These are phyloP conservation scores for Anthoceros angustus DNA, from an alignment of 225 moss, liverwort and hornwort species.

Conservation along the genomic window DNA sequence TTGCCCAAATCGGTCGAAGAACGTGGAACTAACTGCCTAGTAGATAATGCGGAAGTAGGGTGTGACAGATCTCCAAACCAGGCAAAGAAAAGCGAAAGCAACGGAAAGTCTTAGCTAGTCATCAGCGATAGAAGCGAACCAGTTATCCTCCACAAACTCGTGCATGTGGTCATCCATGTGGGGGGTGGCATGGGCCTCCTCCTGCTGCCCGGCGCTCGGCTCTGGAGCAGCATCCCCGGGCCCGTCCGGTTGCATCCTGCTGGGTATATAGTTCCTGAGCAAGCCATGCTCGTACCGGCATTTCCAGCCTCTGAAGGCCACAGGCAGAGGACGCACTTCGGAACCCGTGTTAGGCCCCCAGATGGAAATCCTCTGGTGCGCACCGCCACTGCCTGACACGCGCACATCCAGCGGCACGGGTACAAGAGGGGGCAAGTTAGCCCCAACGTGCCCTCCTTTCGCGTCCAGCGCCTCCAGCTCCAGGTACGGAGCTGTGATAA, in stretches of 20 bases:
- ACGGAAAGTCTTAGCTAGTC: no score
- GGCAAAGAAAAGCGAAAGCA: no score
- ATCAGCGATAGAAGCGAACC: not conserved
- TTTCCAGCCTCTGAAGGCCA: not conserved
- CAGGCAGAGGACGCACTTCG: not conserved
- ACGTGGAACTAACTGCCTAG: no score
- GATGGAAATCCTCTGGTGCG: not conserved
- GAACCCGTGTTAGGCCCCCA: not conserved
- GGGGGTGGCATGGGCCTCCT: not conserved
- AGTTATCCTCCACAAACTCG: not conserved
- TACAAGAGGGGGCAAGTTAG: not conserved
- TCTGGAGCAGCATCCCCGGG: not conserved
- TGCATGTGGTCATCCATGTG: not conserved
- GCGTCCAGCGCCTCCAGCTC: no score
- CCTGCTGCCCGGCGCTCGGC: not conserved
- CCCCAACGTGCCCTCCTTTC: no score
- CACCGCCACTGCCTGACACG: not conserved
- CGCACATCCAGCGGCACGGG: not conserved
- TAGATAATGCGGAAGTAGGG: no score
- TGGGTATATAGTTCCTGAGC: not conserved
- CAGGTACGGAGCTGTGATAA: no score
- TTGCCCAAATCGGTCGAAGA: no score
- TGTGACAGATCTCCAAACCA: no score
- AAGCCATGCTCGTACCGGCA: not conserved
- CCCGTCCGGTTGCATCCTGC: not conserved